phyloP scores from a whole-genome alignment of 2,329 filamentous ascomycete genomes.

The Arachnomyces sp. region DNA sequence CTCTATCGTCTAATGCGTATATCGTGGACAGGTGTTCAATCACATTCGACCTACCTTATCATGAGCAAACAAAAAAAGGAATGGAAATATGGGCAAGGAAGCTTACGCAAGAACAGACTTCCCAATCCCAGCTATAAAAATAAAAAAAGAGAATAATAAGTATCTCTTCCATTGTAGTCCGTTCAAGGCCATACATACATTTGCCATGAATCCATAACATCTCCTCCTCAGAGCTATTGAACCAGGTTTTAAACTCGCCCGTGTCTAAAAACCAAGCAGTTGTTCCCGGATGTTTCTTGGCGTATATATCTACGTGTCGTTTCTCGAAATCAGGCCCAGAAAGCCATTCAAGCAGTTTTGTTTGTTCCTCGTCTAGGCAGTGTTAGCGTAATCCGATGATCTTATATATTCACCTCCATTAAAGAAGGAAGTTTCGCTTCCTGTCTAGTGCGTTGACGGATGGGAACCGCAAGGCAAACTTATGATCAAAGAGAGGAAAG shows the following conservation, averaged over 20 bases:
- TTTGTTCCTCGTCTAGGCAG: background rate
- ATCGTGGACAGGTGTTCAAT: slow-evolving; percentile 1
- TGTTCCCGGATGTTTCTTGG: slow-evolving; percentile 1
- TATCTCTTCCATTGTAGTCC: background rate
- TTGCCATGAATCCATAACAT: slow-evolving; percentile 4
- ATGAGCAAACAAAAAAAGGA: background rate
- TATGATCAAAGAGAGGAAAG: background rate
- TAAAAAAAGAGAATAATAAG: background rate
- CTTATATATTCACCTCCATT: too few species aligned
- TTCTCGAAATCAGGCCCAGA: slow-evolving; percentile 2
- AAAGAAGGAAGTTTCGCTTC: too few species aligned
- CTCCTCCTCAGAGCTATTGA: background rate
- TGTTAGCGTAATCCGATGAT: too few species aligned
- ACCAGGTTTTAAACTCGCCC: slow-evolving; percentile 1
- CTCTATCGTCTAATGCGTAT: background rate
- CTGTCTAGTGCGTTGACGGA: too few species aligned
- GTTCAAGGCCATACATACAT: background rate
- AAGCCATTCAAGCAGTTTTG: background rate
- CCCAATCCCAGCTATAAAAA: slow-evolving; percentile 1
- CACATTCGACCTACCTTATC: slow-evolving; percentile 1
- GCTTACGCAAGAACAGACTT: slow-evolving; percentile 4
- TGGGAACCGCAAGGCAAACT: too few species aligned
- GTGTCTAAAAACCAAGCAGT: background rate
- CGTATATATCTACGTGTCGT: slow-evolving; percentile 1
- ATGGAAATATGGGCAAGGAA: background rate